Conservation (phyloP, 2,329 filamentous ascomycete species). For the Fusarium avenaceum region DNA sequence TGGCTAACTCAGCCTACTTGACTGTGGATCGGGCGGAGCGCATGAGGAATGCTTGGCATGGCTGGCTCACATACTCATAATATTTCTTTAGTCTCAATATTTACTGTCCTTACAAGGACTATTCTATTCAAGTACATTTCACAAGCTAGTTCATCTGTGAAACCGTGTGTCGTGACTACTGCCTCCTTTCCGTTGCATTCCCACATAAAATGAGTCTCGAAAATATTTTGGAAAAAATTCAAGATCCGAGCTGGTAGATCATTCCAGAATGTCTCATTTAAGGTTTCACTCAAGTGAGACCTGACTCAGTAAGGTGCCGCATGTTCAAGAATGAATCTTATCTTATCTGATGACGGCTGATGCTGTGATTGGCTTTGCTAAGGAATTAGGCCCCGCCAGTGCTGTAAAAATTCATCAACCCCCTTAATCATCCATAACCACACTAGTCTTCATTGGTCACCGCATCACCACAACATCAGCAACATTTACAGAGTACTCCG, state of each 20-base stretch:
- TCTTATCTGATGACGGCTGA: conserved; percentile 5
- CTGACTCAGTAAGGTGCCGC: too few species aligned
- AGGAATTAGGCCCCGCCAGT: background rate
- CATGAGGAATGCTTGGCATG: conserved; percentile 46
- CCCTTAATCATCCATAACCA: conserved; percentile 10
- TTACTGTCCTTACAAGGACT: too few species aligned
- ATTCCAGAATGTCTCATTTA: background rate
- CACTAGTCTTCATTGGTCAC: conserved; percentile 30
- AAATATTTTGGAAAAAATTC: too few species aligned
- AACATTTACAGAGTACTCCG: background rate
- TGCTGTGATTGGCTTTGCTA: background rate
- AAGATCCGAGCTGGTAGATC: too few species aligned
- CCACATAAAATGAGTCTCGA: too few species aligned
- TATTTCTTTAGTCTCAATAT: background rate
- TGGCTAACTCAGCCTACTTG: conserved; percentile 39
- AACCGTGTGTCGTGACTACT: too few species aligned
- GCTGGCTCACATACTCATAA: conserved; percentile 44
- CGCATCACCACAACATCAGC: conserved; percentile 18
- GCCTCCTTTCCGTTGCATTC: too few species aligned
- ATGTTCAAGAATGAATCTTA: background rate
- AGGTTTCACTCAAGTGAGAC: background rate
- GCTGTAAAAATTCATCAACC: conserved; percentile 28
- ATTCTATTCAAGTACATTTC: too few species aligned
- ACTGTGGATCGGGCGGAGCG: conserved; percentile 36
- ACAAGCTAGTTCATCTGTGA: too few species aligned